Conservation (phyloP, 768 basidiomycete species). For the Tricholomella constricta region DNA sequence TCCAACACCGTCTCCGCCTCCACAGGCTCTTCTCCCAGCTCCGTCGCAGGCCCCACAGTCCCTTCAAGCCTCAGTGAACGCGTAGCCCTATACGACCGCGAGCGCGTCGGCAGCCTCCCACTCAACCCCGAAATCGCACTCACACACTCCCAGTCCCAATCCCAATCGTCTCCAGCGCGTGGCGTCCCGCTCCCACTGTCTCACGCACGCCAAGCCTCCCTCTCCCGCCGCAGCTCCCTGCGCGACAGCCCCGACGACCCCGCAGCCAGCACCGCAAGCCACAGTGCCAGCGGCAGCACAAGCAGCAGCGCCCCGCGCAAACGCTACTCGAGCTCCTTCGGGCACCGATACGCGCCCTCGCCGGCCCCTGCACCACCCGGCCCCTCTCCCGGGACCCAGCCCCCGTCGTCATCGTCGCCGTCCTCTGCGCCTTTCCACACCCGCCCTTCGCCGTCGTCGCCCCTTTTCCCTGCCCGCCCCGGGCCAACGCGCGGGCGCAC, state of each 20-base stretch:
- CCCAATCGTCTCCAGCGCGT: neutral
- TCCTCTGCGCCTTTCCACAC: neutral
- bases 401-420: neutral
- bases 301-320: slow-evolving; percentile 37
- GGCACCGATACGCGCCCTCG: slow-evolving; percentile 59
- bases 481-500: slow-evolving; percentile 41
- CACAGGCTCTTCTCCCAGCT: slow-evolving; percentile 12
- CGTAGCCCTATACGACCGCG: slow-evolving; percentile 12
- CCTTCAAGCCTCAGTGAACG: slow-evolving; percentile 11
- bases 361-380: slow-evolving; percentile 41
- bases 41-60: slow-evolving; percentile 1
- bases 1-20: slow-evolving; percentile 27
- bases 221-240: slow-evolving; percentile 4
- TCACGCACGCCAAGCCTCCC: slow-evolving; percentile 1
- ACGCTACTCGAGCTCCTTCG: slow-evolving; percentile 79
- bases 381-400: slow-evolving; percentile 26
- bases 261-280: neutral
- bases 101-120: slow-evolving; percentile 11
- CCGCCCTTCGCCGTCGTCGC: slow-evolving; percentile 3
- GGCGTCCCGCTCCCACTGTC: neutral
- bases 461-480: slow-evolving; percentile 29
- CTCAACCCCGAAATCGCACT: neutral
- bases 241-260: slow-evolving; percentile 12
- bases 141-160: slow-evolving; percentile 1
- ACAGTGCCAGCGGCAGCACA: slow-evolving; percentile 1